These are phyloP conservation scores for Leccinum rimulosum DNA, from an alignment of 768 basidiomycete genomes.

Conservation along the genomic window DNA sequence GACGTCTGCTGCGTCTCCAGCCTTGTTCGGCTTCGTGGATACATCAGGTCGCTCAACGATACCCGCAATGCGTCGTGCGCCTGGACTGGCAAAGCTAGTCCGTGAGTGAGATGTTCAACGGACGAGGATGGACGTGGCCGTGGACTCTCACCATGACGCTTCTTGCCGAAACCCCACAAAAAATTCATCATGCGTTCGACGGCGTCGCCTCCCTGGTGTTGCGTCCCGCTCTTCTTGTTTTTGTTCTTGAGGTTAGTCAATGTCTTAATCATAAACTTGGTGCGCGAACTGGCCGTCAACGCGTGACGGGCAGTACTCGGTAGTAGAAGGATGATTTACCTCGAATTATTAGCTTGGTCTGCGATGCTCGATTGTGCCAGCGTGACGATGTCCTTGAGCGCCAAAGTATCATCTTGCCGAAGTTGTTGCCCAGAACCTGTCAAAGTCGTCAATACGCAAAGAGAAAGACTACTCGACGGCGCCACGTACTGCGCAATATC, in stretches of 20 bases:
- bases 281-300: slow-evolving; percentile 64
- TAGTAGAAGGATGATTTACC: slow-evolving; percentile 34
- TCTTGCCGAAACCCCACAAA: slow-evolving; percentile 70
- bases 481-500: slow-evolving; percentile 68
- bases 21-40: neutral
- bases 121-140: neutral
- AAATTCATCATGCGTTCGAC: slow-evolving; percentile 90
- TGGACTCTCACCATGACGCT: slow-evolving; percentile 55
- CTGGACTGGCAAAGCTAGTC: slow-evolving; percentile 50
- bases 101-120: neutral
- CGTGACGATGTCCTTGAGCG: slow-evolving; percentile 86
- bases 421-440: slow-evolving; percentile 91
- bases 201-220: slow-evolving; percentile 67
- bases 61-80: slow-evolving; percentile 86
- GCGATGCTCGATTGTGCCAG: slow-evolving; percentile 74
- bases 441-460: slow-evolving; percentile 8
- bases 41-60: slow-evolving; percentile 69
- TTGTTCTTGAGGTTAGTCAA: slow-evolving; percentile 90
- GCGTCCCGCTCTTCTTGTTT: slow-evolving; percentile 57
- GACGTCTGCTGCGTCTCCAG: no score
- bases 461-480: neutral
- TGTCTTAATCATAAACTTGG: slow-evolving; percentile 96
- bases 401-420: slow-evolving; percentile 86
- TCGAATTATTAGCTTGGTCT: slow-evolving; percentile 46
- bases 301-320: neutral